phyloP scores from a whole-genome alignment of 352 stramenopile genomes.

The Aphanomyces euteiches region DNA sequence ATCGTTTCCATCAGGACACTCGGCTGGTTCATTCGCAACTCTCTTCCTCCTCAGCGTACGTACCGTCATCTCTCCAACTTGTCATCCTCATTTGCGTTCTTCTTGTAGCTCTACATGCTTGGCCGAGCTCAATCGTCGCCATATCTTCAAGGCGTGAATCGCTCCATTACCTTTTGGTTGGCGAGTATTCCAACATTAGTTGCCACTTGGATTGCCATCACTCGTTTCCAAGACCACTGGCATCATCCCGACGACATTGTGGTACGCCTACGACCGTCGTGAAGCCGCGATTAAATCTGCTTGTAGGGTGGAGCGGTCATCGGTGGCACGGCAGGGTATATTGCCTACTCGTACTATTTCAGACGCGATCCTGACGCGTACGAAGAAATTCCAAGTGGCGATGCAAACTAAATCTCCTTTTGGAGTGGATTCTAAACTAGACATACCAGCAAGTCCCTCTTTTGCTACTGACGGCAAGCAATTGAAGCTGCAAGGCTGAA shows the following conservation, averaged over 20 bases:
- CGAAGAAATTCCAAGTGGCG: too few species aligned
- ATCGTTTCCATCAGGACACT: constrained; percentile 70
- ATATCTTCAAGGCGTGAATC: constrained; percentile 32
- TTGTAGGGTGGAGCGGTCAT: constrained; percentile 5
- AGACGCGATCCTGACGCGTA: background rate
- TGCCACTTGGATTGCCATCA: constrained; percentile 62
- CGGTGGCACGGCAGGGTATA: background rate
- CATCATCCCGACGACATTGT: constrained; percentile 76
- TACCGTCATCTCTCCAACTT: background rate
- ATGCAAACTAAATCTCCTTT: too few species aligned
- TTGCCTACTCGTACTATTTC: background rate
- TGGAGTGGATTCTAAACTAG: too few species aligned
- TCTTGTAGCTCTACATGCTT: constrained; percentile 55
- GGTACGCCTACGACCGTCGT: constrained; percentile 30
- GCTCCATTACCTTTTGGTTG: constrained; percentile 51
- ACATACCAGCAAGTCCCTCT: too few species aligned
- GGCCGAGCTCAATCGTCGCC: constrained; percentile 51
- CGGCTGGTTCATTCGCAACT: constrained; percentile 61
- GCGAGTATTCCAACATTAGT: constrained; percentile 60
- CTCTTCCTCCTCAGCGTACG: constrained; percentile 70
- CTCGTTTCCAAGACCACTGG: constrained; percentile 76
- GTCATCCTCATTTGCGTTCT: background rate
- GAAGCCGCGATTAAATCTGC: background rate
- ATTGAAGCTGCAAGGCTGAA: too few species aligned
- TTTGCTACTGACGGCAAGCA: too few species aligned